Evolutionary conservation across 192 early-diverging fungal genomes (phyloP).

Genomic region (Podila verticillata): DNA sequence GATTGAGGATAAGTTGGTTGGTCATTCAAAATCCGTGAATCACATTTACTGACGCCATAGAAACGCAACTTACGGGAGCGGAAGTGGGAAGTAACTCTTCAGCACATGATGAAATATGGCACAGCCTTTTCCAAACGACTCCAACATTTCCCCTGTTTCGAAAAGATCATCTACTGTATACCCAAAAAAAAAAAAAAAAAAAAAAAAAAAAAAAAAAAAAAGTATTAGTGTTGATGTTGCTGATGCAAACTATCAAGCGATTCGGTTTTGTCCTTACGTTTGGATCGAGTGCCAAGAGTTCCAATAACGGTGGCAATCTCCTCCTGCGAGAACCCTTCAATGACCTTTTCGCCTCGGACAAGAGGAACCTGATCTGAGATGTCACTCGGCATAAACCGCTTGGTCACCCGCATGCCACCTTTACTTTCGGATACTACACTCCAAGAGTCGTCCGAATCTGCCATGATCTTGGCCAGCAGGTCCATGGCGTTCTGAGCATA

Average conservation of each 20-base stretch:
- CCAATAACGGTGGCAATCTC: conserved; percentile 59
- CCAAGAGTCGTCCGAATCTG: conserved; percentile 57
- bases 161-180: conserved; percentile 50
- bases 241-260: background rate
- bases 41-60: too few species aligned
- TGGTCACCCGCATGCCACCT: conserved; percentile 49
- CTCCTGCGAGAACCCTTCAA: conserved; percentile 61
- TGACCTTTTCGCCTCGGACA: conserved; percentile 60
- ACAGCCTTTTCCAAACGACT: conserved; percentile 53
- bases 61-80: conserved; percentile 53
- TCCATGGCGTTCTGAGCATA: conserved; percentile 37
- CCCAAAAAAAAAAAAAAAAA: background rate
- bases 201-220: background rate
- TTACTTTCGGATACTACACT: conserved; percentile 53
- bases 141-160: conserved; percentile 44
- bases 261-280: conserved; percentile 14
- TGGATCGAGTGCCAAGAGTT: conserved; percentile 47
- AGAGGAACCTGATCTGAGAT: conserved; percentile 56
- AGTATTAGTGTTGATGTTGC: too few species aligned
- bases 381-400: conserved; percentile 51
- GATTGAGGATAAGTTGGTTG: background rate
- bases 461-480: conserved; percentile 42
- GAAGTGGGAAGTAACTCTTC: conserved; percentile 57
- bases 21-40: too few species aligned
- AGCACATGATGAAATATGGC: conserved; percentile 50